Base-by-base conservation (phyloP, 192 early-diverging fungal species). In the Coemansia furcata region DNA sequence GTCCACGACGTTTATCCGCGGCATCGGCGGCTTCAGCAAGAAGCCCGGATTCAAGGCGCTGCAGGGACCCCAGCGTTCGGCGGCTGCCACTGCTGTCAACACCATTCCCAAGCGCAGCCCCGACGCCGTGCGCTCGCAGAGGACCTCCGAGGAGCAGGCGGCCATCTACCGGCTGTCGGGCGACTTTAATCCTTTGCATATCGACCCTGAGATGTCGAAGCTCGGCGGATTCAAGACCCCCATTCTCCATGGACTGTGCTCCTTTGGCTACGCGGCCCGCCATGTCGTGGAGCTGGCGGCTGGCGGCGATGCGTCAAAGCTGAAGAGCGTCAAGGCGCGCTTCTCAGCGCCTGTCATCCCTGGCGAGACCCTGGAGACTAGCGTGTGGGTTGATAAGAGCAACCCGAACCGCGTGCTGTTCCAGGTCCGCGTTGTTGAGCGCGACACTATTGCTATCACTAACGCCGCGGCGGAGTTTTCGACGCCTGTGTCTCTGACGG, bases 121-220 rank as follows among this genome's bases (percentile, higher is more conserved):
- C 43, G 98, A 99, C 72, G 86, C 87, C 23, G 77, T 95, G 60
- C 75, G 91, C 42, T 63, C 84, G 60, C 94, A 97, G 69, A 95
- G 95, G 88, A 97, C 95, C 1, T 68, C 68, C 55, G 94, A 94
- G 71, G 90, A 95, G 50, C 93, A 95, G 82, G 98, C 98, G 29
- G 95, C 95, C 9, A 71, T 99, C 42, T 99, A 99, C 87, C 94
- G 95, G 47, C 84, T 99, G 63, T 89, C 88, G 9, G 98, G 97
- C 66, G 98, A 99, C 84, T 91, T 78, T 80, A 99, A 99, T 81
- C 98, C 98, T 68, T 85, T 99, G 66, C 98, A 99, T 76, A 93
- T 99, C 71, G 97, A 98, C 79, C 97, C 98, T 3, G 83, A 88
- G 32, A 95, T 98, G 94, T 89, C 92, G 39, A 86, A 87, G 42